Percentiles rank a stretch among this genome's conserved stretches.
Evolutionary conservation across 2,329 filamentous ascomycete genomes (phyloP).

Genomic region (Neofusicoccum ribis): DNA sequence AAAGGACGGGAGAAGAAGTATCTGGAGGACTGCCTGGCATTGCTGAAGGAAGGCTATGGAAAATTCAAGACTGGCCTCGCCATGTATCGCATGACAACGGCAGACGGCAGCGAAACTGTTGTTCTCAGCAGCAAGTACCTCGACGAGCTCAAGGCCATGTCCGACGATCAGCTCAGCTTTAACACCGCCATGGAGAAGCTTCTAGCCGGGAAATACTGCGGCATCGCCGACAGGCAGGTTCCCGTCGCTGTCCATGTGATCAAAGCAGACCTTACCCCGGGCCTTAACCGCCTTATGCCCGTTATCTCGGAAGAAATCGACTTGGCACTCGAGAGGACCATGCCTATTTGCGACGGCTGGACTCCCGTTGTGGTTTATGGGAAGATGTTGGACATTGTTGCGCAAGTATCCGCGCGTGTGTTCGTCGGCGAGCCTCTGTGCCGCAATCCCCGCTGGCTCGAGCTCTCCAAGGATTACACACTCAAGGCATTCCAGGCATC

Average conservation of each 20-base stretch:
- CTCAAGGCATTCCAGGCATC: constrained; percentile 18
- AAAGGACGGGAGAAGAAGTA: constrained; percentile 16
- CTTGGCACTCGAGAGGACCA: constrained; percentile 27
- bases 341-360: constrained; percentile 42
- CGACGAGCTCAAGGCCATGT: constrained; percentile 34
- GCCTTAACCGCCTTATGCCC: constrained; percentile 33
- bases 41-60: constrained; percentile 16
- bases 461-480: constrained; percentile 52
- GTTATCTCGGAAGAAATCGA: constrained; percentile 34
- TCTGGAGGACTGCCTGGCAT: background rate
- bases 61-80: constrained; percentile 12
- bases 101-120: constrained; percentile 24
- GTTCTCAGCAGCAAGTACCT: constrained; percentile 32
- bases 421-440: constrained; percentile 53
- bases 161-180: constrained; percentile 37
- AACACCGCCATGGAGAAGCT: constrained; percentile 26
- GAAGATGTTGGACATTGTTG: constrained; percentile 50
- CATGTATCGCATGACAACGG: constrained; percentile 17
- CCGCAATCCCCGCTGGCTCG: constrained; percentile 47
- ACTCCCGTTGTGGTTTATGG: constrained; percentile 34
- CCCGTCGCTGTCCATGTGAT: constrained; percentile 26
- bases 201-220: constrained; percentile 24
- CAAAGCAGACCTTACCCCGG: constrained; percentile 36
- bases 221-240: background rate
- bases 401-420: constrained; percentile 48